Percentiles rank a stretch among this genome's conserved stretches.
Evolutionary conservation across 2,329 filamentous ascomycete genomes (phyloP).

Genomic region (Helicocarpus griseus): DNA sequence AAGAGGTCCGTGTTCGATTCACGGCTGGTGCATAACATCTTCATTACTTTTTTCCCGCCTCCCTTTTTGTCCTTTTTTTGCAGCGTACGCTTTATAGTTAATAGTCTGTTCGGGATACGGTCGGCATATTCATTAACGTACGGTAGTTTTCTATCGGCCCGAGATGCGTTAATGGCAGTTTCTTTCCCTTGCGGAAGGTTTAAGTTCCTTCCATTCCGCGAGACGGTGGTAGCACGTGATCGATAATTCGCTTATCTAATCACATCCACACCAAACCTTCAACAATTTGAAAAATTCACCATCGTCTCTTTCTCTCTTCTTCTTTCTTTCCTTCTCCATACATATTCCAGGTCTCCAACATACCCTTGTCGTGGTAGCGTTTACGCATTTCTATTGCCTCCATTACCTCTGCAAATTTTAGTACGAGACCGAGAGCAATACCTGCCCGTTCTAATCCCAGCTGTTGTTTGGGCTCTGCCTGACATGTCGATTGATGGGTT

Average conservation of each 20-base stretch:
- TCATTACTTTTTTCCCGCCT: background rate
- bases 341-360: conserved; percentile 32
- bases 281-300: conserved; percentile 14
- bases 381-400: conserved; percentile 3
- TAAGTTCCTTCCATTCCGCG: too few species aligned
- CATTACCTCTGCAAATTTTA: conserved; percentile 35
- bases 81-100: too few species aligned
- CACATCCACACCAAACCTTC: background rate
- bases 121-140: too few species aligned
- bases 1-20: background rate
- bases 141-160: too few species aligned
- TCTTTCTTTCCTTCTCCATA: conserved; percentile 20
- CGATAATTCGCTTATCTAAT: background rate
- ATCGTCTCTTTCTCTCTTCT: conserved; percentile 13
- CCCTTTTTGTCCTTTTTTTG: too few species aligned
- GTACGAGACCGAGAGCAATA: conserved; percentile 30
- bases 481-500: conserved; percentile 30
- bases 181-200: too few species aligned
- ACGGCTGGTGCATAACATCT: background rate
- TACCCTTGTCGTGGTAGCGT: conserved; percentile 31
- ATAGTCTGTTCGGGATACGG: too few species aligned
- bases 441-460: conserved; percentile 36
- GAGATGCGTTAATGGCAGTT: too few species aligned
- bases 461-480: conserved; percentile 17
- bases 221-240: background rate